Percentiles rank a stretch among this genome's conserved stretches.
These are phyloP conservation scores for Hyparrhenia diplandra DNA, from an alignment of 176 grass and related monocot species.

Conservation along the genomic window DNA sequence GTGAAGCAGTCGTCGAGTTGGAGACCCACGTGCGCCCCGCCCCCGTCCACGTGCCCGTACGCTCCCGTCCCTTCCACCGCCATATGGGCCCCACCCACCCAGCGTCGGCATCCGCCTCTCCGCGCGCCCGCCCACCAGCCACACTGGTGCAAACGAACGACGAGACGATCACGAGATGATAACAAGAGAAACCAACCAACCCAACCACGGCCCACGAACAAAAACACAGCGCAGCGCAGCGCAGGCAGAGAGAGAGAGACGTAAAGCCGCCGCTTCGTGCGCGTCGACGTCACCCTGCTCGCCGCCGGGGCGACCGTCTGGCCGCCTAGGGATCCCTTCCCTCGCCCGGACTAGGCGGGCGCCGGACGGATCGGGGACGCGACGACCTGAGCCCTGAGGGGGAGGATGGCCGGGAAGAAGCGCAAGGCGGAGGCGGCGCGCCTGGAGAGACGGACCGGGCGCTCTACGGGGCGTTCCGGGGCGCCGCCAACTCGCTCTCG, in stretches of 20 bases:
- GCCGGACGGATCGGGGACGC: not conserved
- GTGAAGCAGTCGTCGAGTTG: too few relatives aligned
- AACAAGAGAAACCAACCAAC: not conserved
- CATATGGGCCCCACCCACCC: not conserved
- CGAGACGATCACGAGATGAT: not conserved
- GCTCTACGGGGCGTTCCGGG: constrained; percentile 57
- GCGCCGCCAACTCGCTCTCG: constrained; percentile 69
- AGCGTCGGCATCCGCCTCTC: not conserved
- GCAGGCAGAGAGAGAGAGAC: constrained; percentile 6
- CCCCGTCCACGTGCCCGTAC: not conserved
- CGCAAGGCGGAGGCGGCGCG: constrained; percentile 63
- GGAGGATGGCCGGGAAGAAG: constrained; percentile 51
- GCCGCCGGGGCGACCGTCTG: not conserved
- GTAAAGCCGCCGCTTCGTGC: constrained; percentile 51
- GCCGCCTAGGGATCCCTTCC: not conserved
- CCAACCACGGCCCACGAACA: not conserved
- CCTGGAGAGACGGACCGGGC: constrained; percentile 74
- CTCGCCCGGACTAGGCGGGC: not conserved
- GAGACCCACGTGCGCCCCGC: not conserved
- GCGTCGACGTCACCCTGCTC: constrained; percentile 25
- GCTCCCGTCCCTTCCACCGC: not conserved
- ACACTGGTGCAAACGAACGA: not conserved
- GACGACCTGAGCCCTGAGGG: not conserved
- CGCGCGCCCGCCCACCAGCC: not conserved
- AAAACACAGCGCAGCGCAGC: not conserved